Conservation (phyloP, 2,329 filamentous ascomycete species). For the Alternaria gaisen region DNA sequence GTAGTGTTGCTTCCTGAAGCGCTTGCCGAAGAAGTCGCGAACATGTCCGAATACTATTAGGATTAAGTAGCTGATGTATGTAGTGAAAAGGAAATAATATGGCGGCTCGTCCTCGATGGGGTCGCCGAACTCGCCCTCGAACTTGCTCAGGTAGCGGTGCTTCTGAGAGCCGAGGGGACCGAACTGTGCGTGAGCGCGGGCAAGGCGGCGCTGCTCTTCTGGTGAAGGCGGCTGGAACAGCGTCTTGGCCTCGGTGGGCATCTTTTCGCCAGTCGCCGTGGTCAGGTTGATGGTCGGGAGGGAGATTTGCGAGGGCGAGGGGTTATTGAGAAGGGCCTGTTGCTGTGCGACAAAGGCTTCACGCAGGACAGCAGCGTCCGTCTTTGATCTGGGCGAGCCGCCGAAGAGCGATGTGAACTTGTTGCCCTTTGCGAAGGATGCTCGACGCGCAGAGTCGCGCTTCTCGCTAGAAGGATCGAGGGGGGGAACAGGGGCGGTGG, state of each 20-base stretch:
- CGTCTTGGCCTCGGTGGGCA: constrained; percentile 76
- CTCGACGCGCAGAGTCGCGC: constrained; percentile 59
- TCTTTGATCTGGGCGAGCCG: constrained; percentile 77
- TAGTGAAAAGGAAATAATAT: constrained; percentile 96
- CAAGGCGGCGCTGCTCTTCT: constrained; percentile 79
- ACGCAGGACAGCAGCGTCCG: constrained; percentile 69
- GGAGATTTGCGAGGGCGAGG: constrained; percentile 73
- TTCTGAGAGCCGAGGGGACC: constrained; percentile 80
- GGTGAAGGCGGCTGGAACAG: constrained; percentile 88
- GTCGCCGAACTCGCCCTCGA: constrained; percentile 81
- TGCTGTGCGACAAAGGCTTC: constrained; percentile 69
- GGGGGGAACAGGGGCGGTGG: constrained; percentile 60
- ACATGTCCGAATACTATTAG: constrained; percentile 95
- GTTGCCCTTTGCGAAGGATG: constrained; percentile 68
- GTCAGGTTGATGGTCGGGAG: constrained; percentile 93
- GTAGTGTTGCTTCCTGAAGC: constrained; percentile 88
- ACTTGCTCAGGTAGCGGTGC: constrained; percentile 89
- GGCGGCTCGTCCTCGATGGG: constrained; percentile 94
- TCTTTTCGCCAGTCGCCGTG: constrained; percentile 79
- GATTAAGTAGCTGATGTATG: constrained; percentile 97
- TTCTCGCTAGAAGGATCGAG: constrained; percentile 64
- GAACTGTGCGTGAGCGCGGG: constrained; percentile 87
- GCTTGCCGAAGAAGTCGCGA: constrained; percentile 96
- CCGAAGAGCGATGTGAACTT: constrained; percentile 84
- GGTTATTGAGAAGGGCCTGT: constrained; percentile 68